Conservation (phyloP, 2,329 filamentous ascomycete species). For the Alternaria ventricosa region DNA sequence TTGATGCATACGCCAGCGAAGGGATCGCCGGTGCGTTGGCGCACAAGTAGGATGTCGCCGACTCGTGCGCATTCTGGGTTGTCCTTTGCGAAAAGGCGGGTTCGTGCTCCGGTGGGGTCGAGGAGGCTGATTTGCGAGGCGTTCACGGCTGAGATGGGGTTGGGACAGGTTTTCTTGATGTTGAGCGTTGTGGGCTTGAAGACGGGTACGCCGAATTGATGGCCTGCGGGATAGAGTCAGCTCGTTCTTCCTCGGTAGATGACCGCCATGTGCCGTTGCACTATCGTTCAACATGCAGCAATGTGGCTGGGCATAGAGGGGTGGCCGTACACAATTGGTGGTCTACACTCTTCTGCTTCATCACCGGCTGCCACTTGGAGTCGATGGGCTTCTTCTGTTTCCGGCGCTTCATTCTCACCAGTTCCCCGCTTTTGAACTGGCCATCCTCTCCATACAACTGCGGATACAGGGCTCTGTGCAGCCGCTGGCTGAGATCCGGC, state of each 20-base stretch:
- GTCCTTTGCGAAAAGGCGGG: constrained; percentile 76
- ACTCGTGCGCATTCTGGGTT: constrained; percentile 81
- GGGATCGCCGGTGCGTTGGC: constrained; percentile 82
- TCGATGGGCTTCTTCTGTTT: constrained; percentile 14
- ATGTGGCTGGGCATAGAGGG: not conserved
- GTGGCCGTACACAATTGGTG: constrained; percentile 15
- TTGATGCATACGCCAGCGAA: constrained; percentile 89
- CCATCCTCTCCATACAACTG: constrained; percentile 7
- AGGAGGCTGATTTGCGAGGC: constrained; percentile 73
- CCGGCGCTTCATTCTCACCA: not conserved
- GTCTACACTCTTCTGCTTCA: constrained; percentile 19
- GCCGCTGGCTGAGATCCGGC: constrained; percentile 21
- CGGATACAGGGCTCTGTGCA: constrained; percentile 31
- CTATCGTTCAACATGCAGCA: not conserved
- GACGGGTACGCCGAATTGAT: constrained; percentile 56
- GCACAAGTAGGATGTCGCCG: constrained; percentile 91
- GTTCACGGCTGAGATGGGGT: constrained; percentile 73
- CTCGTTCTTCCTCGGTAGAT: not conserved
- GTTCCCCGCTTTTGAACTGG: not conserved
- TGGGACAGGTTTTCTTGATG: constrained; percentile 62
- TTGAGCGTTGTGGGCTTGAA: constrained; percentile 61
- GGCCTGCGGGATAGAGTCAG: constrained; percentile 16
- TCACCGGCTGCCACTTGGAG: constrained; percentile 17
- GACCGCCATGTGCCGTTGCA: not conserved
- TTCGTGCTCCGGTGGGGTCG: constrained; percentile 84